Base-by-base conservation (phyloP, 2,329 filamentous ascomycete genomes). In the Nigrograna mackinnonii region DNA sequence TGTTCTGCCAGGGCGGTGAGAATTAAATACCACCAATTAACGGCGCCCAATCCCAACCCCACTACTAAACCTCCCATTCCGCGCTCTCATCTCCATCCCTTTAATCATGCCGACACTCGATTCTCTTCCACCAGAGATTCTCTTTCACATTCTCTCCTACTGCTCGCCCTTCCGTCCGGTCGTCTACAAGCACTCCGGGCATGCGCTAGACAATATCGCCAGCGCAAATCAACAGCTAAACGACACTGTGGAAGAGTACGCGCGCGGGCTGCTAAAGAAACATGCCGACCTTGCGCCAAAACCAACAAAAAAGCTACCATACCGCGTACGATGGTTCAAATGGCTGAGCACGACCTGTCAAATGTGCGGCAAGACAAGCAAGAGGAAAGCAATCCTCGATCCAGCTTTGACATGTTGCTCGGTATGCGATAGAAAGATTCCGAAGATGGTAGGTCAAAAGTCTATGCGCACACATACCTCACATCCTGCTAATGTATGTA, bases 191-290 rank as follows among this genome's bases (percentile, higher is more conserved):
- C 19, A 35, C 1, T 57, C 60, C 32, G 52, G 19, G 2, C 11
- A 22, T 16, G 11, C 55, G 0, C 54, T 64, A 31, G 58, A 58
- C 35, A 43, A 45, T 11, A 41, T 63, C 39, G 57, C 64, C 1
- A 55, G 42, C 21, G 54, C 57, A 18, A 57, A 43, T 43, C 53
- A 50, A 16, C 49, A 58, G 4, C 52, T 67, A 12, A 37, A 54
- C 28, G 39, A 50, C 13, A 37, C 55, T 3, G 54, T 57, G 6
- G 64, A 67, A 45, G 62, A 61, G 37, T 64, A 64, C 44, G 44
- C 56, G 20, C 59, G 61, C 35, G 44, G 42, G 22, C 50, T 61
- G 3, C 52, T 67, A 19, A 57, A 57, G 14, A 43, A 50, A 39
- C 39, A 62, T 31, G 49, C 50, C 14, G 49, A 52, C 13, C 45